Percentiles rank a stretch among this genome's conserved stretches.
Conservation (phyloP, 768 basidiomycete genomes). For the Kwoniella sp. region DNA sequence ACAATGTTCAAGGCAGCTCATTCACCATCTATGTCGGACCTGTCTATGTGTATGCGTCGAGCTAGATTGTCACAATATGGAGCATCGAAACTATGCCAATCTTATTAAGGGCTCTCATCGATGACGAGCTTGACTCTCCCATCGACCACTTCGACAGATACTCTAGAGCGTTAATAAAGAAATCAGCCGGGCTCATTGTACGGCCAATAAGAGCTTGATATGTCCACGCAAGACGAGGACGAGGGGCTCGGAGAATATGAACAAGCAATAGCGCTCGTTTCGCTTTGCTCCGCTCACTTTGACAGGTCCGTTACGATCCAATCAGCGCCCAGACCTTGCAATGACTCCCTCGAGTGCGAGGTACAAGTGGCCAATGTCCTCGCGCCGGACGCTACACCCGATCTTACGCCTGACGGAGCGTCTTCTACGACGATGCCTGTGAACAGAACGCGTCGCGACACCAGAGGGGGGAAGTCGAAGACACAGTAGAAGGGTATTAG, state of each 20-base stretch:
- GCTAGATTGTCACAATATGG: background rate
- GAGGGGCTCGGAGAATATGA: no score
- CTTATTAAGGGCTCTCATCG: conserved; percentile 28
- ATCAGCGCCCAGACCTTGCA: conserved; percentile 65
- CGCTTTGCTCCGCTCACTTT: conserved; percentile 59
- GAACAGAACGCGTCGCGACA: background rate
- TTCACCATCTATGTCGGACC: background rate
- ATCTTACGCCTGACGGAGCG: conserved; percentile 76
- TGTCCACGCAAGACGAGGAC: background rate
- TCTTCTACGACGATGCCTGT: conserved; percentile 78
- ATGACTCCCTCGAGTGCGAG: conserved; percentile 58
- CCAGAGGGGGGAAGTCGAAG: no score
- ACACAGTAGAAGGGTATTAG: no score
- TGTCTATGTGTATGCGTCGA: background rate
- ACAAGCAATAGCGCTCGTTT: no score
- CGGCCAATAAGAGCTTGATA: no score
- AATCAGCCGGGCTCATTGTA: no score
- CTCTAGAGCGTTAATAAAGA: no score
- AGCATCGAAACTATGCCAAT: background rate
- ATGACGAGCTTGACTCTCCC: conserved; percentile 34
- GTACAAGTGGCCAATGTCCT: conserved; percentile 81
- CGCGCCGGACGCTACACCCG: conserved; percentile 76
- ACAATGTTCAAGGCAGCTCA: background rate
- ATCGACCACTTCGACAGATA: conserved; percentile 26
- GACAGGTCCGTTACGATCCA: conserved; percentile 72